These are phyloP conservation scores for Lachnellula suecica DNA, from an alignment of 2,329 filamentous ascomycete species.

Conservation along the genomic window DNA sequence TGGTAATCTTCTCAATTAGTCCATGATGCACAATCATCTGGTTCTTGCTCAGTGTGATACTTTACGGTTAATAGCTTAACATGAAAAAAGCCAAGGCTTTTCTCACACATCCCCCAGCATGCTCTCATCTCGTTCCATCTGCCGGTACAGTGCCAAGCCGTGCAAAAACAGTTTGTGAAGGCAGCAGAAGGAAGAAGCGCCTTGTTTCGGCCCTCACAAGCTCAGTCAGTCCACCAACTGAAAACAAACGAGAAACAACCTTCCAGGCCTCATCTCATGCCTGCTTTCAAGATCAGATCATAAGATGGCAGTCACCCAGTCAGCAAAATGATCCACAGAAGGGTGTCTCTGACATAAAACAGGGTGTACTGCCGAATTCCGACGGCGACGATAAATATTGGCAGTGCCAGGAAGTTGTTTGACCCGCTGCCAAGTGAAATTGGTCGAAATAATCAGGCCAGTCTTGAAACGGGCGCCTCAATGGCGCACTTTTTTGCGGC, in stretches of 20 bases:
- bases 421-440: slow-evolving; percentile 1
- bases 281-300: background rate
- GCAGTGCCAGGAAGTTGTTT: background rate
- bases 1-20: too few species aligned
- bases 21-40: too few species aligned
- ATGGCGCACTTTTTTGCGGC: background rate
- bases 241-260: slow-evolving; percentile 14
- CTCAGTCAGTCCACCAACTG: slow-evolving; percentile 5
- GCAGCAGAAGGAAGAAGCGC: background rate
- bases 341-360: background rate
- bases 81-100: too few species aligned
- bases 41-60: too few species aligned
- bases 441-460: background rate
- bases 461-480: background rate
- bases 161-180: too few species aligned
- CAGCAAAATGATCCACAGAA: background rate
- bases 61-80: too few species aligned
- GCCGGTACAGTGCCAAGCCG: background rate
- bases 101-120: too few species aligned
- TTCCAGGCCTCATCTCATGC: background rate
- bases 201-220: too few species aligned
- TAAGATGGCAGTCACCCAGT: background rate
- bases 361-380: background rate
- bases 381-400: background rate
- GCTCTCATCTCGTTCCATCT: background rate